phyloP scores from a whole-genome alignment of 2,329 filamentous ascomycete genomes.

The Cordyceps javanica region DNA sequence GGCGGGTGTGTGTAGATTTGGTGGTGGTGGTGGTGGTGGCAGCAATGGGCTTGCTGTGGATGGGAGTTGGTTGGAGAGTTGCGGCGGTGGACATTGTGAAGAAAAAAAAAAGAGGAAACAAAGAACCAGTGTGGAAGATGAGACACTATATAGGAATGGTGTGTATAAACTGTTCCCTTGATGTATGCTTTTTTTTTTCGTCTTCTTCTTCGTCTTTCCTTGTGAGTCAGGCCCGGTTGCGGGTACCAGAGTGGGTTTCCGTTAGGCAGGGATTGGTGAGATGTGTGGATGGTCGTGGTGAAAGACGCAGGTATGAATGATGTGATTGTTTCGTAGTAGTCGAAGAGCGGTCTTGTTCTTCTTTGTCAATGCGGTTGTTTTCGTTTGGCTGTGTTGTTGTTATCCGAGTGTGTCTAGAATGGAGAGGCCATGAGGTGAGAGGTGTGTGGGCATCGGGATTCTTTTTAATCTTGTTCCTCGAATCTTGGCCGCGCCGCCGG shows the following conservation, averaged over 20 bases:
- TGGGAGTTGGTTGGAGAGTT: slow-evolving; percentile 22
- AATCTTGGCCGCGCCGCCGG: not conserved
- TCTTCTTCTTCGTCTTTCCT: slow-evolving; percentile 11
- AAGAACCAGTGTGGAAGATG: not conserved
- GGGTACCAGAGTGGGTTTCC: slow-evolving; percentile 16
- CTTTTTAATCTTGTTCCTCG: slow-evolving; percentile 19
- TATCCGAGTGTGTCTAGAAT: too few relatives aligned
- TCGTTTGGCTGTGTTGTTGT: not conserved
- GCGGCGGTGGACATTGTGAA: slow-evolving; percentile 27
- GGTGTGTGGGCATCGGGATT: slow-evolving; percentile 18
- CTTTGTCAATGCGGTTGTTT: too few relatives aligned
- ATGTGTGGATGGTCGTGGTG: slow-evolving; percentile 1
- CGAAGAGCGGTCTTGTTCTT: not conserved
- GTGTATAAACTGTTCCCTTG: slow-evolving; percentile 18
- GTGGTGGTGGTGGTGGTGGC: slow-evolving; percentile 20
- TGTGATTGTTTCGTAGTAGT: not conserved
- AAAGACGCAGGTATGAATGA: not conserved
- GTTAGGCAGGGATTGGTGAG: slow-evolving; percentile 5
- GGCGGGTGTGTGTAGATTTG: slow-evolving; percentile 22
- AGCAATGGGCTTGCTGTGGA: slow-evolving; percentile 19
- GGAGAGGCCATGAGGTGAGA: not conserved
- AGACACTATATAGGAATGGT: slow-evolving; percentile 14
- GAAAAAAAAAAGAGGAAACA: not conserved
- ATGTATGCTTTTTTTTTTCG: slow-evolving; percentile 16
- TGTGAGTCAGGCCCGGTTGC: slow-evolving; percentile 21